Conservation (phyloP, 1,284 basidiomycete genomes). For the Phellopilus nigrolimitatus region DNA sequence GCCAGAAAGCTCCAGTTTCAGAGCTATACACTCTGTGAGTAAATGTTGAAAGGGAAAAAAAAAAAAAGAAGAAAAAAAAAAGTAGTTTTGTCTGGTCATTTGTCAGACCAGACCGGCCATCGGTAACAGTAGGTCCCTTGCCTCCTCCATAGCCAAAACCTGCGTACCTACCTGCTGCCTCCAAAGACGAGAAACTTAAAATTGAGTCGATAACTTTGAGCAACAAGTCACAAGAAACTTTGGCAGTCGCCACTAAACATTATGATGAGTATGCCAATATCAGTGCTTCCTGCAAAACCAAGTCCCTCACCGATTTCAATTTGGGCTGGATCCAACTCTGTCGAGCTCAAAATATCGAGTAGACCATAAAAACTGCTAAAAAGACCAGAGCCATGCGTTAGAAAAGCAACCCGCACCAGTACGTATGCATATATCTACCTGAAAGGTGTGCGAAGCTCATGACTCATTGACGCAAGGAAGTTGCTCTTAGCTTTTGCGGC, state of each 20-base stretch:
- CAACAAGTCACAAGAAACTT: constrained; percentile 66
- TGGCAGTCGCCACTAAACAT: constrained; percentile 59
- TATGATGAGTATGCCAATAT: constrained; percentile 7
- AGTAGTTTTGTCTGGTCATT: no score
- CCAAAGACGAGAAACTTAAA: constrained; percentile 68
- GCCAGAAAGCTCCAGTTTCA: constrained; percentile 61
- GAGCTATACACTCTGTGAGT: constrained; percentile 34
- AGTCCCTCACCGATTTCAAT: constrained; percentile 55
- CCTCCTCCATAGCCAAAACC: no score
- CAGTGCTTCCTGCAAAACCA: no score
- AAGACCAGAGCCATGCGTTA: not conserved
- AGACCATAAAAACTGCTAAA: constrained; percentile 66
- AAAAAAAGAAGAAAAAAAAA: no score
- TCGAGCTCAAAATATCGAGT: constrained; percentile 61
- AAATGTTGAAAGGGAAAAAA: no score
- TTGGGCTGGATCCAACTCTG: constrained; percentile 60
- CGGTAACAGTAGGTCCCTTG: no score
- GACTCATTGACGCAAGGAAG: constrained; percentile 71
- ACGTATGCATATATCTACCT: constrained; percentile 36
- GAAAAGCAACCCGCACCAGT: not conserved
- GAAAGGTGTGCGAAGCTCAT: constrained; percentile 67
- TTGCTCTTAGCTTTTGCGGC: constrained; percentile 75
- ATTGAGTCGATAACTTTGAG: constrained; percentile 73
- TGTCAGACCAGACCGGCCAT: no score
- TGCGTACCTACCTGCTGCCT: constrained; percentile 50